A percentile compares a stretch with the other conserved stretches of the same genome.
These are phyloP conservation scores for Phytopythium ostracodes DNA, from an alignment of 352 stramenopile genomes.

Conservation along the genomic window DNA sequence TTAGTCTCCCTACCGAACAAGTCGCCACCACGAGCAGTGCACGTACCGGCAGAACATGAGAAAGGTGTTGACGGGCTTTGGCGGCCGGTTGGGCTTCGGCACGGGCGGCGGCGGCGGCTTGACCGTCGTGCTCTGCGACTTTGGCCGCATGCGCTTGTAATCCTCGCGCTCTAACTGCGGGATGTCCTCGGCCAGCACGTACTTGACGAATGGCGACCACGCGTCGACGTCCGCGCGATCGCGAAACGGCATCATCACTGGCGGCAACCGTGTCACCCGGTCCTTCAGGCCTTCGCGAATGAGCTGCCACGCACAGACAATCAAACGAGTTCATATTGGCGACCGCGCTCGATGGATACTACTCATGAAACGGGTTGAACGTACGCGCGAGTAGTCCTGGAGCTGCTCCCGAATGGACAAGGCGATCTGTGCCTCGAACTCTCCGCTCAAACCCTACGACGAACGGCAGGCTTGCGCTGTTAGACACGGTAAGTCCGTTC, in stretches of 20 bases:
- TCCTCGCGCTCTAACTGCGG: conserved; percentile 67
- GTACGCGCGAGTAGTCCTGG: conserved; percentile 67
- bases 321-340: conserved; percentile 3
- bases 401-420: conserved; percentile 79
- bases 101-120: conserved; percentile 17
- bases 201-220: conserved; percentile 72
- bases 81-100: conserved; percentile 59
- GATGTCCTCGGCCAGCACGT: conserved; percentile 73
- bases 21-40: too few species aligned
- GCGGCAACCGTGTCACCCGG: conserved; percentile 48
- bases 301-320: conserved; percentile 27
- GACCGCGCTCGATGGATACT: background rate
- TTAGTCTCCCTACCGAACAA: too few species aligned
- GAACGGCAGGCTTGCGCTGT: background rate
- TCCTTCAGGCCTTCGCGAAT: conserved; percentile 70
- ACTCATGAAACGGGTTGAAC: background rate
- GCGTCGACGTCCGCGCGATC: conserved; percentile 54
- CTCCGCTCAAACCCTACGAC: conserved; percentile 57
- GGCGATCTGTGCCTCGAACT: conserved; percentile 76
- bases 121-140: conserved; percentile 47
- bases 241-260: conserved; percentile 49
- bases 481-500: too few species aligned
- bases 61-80: conserved; percentile 84
- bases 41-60: conserved; percentile 72
- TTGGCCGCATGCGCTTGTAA: conserved; percentile 73